Base-by-base conservation (phyloP, 148 eudicot genomes). In the Rhododendron henanense region DNA sequence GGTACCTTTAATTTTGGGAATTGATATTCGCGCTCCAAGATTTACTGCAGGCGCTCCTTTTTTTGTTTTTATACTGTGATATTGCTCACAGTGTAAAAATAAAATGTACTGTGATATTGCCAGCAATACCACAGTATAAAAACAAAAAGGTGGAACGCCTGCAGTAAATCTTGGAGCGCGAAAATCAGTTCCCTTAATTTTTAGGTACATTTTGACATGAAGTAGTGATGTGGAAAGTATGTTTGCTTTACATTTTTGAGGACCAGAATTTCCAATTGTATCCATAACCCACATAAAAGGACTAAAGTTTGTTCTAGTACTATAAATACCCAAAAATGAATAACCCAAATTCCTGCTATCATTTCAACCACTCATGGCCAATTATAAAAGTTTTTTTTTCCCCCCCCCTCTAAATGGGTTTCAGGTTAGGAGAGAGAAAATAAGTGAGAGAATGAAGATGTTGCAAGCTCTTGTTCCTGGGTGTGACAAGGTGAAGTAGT, bases 391-490 rank as follows among this genome's bases (percentile, higher is more conserved):
- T 28, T 1, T 48, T 5, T 79, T 50, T 50, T 11, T 48, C 25
- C 6, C 4, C 31, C 31, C 2, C 18, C 35, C 4, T 6, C 14
- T 61, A 41, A 10, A 53, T 78, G 33, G 59, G n/a, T 31, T 87
- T 86, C 89, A 95, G 98, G 97, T 89, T 15, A 94, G 98, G 78
- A 93, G 98, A 90, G 97, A 94, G 90, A 95, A 90, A 85, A 95
- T 95, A 77, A 93, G 98, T 92, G 94, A 96, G 88, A 96, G 93
- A 88, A 96, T 96, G 98, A 92, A 92, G 88, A 82, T 85, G 59
- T 84, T 96, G 77, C 98, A 94, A 88, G 88, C 92, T 82, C 91
- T 96, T 88, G 98, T 96, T 80, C 98, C 98, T 75, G 98, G 98
- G 45, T 96, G 98, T 93, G 96, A 93, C 92, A 93, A 96, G 98